These are phyloP conservation scores for Calocybe gangraenosa DNA, from an alignment of 768 basidiomycete genomes.

Conservation along the genomic window DNA sequence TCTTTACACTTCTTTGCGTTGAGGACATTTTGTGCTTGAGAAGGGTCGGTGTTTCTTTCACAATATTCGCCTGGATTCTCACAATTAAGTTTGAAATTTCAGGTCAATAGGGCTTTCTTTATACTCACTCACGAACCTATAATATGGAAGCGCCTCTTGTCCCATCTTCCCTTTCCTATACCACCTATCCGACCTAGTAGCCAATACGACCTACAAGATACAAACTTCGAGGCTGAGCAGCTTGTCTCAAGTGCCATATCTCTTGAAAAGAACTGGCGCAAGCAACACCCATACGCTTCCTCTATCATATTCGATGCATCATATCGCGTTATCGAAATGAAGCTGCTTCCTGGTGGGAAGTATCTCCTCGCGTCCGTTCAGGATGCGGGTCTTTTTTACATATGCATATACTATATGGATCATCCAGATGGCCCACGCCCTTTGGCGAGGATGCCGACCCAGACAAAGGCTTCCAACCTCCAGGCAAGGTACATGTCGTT, in stretches of 20 bases:
- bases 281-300: slow-evolving; percentile 30
- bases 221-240: slow-evolving; percentile 48
- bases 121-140: slow-evolving; percentile 62
- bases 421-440: slow-evolving; percentile 41
- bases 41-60: slow-evolving; percentile 25
- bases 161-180: slow-evolving; percentile 48
- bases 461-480: slow-evolving; percentile 50
- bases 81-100: neutral
- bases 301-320: slow-evolving; percentile 22
- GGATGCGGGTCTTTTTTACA: slow-evolving; percentile 44
- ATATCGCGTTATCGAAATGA: slow-evolving; percentile 47
- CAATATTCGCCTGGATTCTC: neutral
- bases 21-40: slow-evolving; percentile 47
- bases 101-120: slow-evolving; percentile 60
- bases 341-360: slow-evolving; percentile 61
- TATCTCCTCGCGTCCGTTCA: slow-evolving; percentile 60
- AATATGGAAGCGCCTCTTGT: slow-evolving; percentile 66
- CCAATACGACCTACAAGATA: slow-evolving; percentile 33
- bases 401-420: slow-evolving; percentile 56
- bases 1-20: slow-evolving; percentile 37
- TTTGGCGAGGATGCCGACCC: slow-evolving; percentile 46
- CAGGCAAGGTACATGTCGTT: slow-evolving; percentile 58
- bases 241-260: slow-evolving; percentile 58
- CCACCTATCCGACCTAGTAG: slow-evolving; percentile 60
- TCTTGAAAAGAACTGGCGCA: slow-evolving; percentile 57